A percentile compares a stretch with the other conserved stretches of the same genome.
Evolutionary conservation across 345 rosid species (phyloP).

Genomic region (Eucalyptus marginata): DNA sequence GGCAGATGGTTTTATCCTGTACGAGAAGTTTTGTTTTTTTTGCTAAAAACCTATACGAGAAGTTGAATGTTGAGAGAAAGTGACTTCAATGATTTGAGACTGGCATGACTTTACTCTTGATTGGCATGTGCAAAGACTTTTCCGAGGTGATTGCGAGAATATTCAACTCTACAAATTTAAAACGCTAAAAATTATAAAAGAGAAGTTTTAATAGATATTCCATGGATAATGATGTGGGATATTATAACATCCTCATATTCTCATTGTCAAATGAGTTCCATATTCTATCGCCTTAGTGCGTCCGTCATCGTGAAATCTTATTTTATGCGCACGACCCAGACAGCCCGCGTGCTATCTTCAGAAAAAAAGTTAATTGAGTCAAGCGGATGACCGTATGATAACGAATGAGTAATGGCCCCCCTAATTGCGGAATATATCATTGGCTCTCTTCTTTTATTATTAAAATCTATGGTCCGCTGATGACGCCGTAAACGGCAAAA

Average conservation of each 20-base stretch:
- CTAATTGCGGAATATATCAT: background rate
- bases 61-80: background rate
- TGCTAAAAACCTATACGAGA: background rate
- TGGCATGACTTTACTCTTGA: background rate
- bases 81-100: background rate
- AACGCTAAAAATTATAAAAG: background rate
- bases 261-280: background rate
- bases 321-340: background rate
- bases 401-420: background rate
- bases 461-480: background rate
- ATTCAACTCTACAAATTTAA: background rate
- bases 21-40: background rate
- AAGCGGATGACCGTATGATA: background rate
- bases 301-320: background rate
- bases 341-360: background rate
- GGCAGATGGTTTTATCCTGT: background rate
- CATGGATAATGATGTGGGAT: background rate
- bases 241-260: background rate
- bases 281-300: background rate
- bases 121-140: background rate
- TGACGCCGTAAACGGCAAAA: background rate
- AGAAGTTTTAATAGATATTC: background rate
- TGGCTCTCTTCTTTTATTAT: background rate
- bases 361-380: background rate
- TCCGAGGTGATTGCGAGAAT: background rate